Conservation (phyloP, 2,329 filamentous ascomycete genomes). For the Dendrostoma leiphaemia region DNA sequence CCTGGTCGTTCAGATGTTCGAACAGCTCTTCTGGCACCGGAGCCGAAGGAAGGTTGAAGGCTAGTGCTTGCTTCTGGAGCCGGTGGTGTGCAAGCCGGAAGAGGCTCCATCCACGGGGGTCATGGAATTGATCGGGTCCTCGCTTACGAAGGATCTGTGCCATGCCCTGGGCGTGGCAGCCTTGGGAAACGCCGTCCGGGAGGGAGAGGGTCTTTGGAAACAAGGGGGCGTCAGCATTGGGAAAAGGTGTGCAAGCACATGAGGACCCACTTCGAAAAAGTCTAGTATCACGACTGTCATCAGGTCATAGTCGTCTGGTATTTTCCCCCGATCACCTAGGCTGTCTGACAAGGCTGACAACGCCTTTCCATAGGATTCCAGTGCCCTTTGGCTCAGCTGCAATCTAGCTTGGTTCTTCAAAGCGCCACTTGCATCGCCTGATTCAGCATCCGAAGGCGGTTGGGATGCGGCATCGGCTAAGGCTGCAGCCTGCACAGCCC, state of each 20-base stretch:
- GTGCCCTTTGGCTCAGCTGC: slow-evolving; percentile 25
- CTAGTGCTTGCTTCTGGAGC: slow-evolving; percentile 37
- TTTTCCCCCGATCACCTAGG: slow-evolving; percentile 28
- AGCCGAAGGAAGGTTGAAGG: slow-evolving; percentile 27
- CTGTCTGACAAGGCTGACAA: slow-evolving; percentile 32
- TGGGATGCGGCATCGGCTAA: slow-evolving; percentile 31
- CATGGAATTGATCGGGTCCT: slow-evolving; percentile 33
- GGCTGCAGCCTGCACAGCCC: slow-evolving; percentile 35
- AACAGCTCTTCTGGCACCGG: slow-evolving; percentile 30
- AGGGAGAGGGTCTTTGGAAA: slow-evolving; percentile 31
- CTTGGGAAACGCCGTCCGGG: slow-evolving; percentile 23
- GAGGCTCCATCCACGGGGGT: slow-evolving; percentile 36
- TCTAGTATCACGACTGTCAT: slow-evolving; percentile 40
- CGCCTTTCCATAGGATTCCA: slow-evolving; percentile 34
- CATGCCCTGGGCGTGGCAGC: slow-evolving; percentile 38
- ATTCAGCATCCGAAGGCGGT: slow-evolving; percentile 13
- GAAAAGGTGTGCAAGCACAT: not conserved
- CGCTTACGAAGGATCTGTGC: slow-evolving; percentile 37
- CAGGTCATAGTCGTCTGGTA: slow-evolving; percentile 37
- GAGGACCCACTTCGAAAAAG: slow-evolving; percentile 34
- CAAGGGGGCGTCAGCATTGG: not conserved
- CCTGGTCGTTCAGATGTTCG: slow-evolving; percentile 27
- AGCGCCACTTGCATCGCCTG: slow-evolving; percentile 1
- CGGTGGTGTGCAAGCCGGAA: slow-evolving; percentile 39
- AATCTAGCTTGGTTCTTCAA: no score